These are phyloP conservation scores for Phyllosticta paracitricarpa DNA, from an alignment of 2,329 filamentous ascomycete genomes.

Conservation along the genomic window DNA sequence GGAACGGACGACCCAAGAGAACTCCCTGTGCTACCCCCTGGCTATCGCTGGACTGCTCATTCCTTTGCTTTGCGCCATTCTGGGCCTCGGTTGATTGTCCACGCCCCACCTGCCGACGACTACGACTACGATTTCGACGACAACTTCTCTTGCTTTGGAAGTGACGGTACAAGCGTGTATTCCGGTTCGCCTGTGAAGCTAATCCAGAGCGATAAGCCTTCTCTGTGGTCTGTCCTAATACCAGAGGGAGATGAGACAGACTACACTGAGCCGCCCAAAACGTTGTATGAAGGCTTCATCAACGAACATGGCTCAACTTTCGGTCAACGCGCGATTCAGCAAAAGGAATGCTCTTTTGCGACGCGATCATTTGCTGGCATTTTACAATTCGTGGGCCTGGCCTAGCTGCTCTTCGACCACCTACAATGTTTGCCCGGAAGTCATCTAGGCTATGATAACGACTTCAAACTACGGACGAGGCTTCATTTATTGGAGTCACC, in stretches of 20 bases:
- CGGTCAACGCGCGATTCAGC: neutral
- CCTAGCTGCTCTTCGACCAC: neutral
- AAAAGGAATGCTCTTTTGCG: neutral
- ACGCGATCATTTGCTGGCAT: neutral
- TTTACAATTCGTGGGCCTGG: neutral
- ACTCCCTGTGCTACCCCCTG: neutral
- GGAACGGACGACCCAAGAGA: neutral
- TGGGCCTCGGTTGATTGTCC: neutral
- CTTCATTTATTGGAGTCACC: no score
- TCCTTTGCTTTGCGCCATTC: neutral
- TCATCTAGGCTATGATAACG: neutral
- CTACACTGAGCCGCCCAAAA: neutral
- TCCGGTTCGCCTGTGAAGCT: neutral
- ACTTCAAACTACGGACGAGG: no score
- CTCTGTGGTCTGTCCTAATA: neutral
- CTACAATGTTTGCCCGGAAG: neutral
- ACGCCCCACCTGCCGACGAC: neutral
- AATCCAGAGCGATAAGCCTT: neutral
- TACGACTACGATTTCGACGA: neutral
- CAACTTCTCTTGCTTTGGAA: neutral
- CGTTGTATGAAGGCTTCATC: neutral
- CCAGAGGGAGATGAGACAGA: neutral
- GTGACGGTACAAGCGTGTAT: neutral
- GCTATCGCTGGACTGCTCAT: neutral
- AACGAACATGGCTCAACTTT: neutral